Evolutionary conservation across 108 stramenopile species (phyloP), one percentile per base, ranked within the genome.

Genomic region (Cyclostephanos tholiformis): DNA sequence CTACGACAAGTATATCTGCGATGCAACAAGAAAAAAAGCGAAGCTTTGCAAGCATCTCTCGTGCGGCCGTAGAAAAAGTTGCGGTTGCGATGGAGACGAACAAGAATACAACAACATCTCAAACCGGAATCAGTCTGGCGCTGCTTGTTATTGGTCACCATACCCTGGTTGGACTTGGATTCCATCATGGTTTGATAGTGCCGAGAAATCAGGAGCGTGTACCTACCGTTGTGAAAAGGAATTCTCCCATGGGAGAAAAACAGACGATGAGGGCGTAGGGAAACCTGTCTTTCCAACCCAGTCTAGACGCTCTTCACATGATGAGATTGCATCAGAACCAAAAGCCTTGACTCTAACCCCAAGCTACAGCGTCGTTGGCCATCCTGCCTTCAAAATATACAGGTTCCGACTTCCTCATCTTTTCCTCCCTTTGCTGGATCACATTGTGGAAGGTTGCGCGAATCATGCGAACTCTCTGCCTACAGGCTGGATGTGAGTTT

Each of bases 401-500:
- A 79, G 67, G 39, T 65, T 88, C 12, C 72, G 53, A 38, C 85
- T 94, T 66, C 93, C 93, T 19, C 26, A 27, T 44, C 23, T 75
- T 19, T 52, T 89, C 19, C 61, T 85, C 17, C 74, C 73, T 35
- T 56, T 80, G 19, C 48, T 91, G 17, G 86, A 91, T 62, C 51
- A 64, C 19, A 85, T 94, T 32, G 81, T 89, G n/a, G 74, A 63
- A 16, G 75, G 69, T 1, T 81, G 89, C 65, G 87, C 89, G 46
- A 36, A 73, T 2, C 51, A 86, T 77, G 88, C 87, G 8, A 27
- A 32, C 2, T 56, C 72, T 22, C 75, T 81, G 30, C 53, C 77
- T 12, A 27, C 49, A 20, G 90, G 90, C 11, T 94, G 92, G 92
- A 61, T 51, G 44, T 71, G 60, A 71, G 70, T 71, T 71, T 9